Evolutionary conservation across 495 filamentous ascomycete genomes (phyloP), one percentile per base, ranked within the genome.

Genomic region (Penicillium goetzii): DNA sequence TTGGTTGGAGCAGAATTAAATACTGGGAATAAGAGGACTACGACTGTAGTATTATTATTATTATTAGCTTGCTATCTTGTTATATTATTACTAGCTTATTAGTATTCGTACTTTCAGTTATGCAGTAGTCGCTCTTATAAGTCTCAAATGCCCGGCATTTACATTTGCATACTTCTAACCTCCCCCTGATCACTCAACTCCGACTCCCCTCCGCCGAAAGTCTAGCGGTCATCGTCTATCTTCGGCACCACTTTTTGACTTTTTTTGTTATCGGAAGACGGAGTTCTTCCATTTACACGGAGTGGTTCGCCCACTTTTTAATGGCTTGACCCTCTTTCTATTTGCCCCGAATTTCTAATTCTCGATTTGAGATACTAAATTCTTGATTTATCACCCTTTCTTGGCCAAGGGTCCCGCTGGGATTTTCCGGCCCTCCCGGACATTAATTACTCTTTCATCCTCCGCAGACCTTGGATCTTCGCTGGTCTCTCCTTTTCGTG

Each of bases 401-500:
- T 59, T 54, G 47, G 43, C 43, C 10, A 47, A 47, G 38, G 30
- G 17, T 14, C 23, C 63, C 56, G 55, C 59, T 66, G 19, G 49
- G 58, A 33, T 58, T 51, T 64, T 60, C 64, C 64, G 65, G 60
- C 21, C 11, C 57, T 62, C 55, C 61, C 68, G 60, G 64, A 49
- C 61, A 55, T 53, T 6, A 30, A 30, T 2, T 56, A 57, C 47
- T 60, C 34, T 23, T 14, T 57, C 38, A 19, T 21, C 14, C 41
- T 47, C 8, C 3, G 38, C 19, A 21, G 19, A 25, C 43, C 33
- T 11, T 17, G 12, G 36, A 40, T 5, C 36, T 17, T 25, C 36
- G 2, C 25, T 43, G 36, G n/a, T 53, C 25, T 54, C 49, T 54
- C 43, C 58, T 53, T 43, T 45, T 60, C 36, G 17, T 41, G 12